Evolutionary conservation across 164 flowering plant species (phyloP), one percentile per base, ranked within the genome.

Genomic region (Tetrastigma voinierianum): DNA sequence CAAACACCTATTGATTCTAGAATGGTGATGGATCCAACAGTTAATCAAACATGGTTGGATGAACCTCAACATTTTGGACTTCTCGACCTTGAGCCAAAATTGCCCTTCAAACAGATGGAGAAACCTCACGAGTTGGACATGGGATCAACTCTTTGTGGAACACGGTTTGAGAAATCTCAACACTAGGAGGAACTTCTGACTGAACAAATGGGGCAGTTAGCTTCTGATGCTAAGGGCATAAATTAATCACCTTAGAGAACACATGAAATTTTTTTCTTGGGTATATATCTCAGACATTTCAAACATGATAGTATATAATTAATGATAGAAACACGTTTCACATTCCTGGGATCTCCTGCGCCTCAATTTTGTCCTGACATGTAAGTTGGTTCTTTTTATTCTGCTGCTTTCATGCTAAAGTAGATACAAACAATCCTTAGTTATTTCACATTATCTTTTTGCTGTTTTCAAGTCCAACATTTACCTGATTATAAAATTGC

Each of bases 131-230:
- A 70, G 23, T 17, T 48, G 56, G 77, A 25, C 25, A 53, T 2
- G 13, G 67, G 72, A 58, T 14, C 63, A 18, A 17, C 19, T n/a
- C 57, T 25, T 16, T 19, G 20, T 25, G 73, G 51, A 52, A 40
- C 47, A 67, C 17, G 21, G 19, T 44, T 53, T 52, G 74, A 80
- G 69, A 66, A 62, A 0, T 23, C 67, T 25, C 66, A 69, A 51
- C 68, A 61, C 40, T 21, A 79, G 72, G 81, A 79, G 72, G 81
- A 76, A 15, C 19, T 57, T 67, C 74, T 81, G 23, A 76, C 84
- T 46, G 71, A 76, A 61, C 67, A 72, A 67, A 75, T 81, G 80
- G 84, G 51, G 45, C 72, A 20, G 64, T 69, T 78, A 65, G 74
- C 66, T 59, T 81, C 83, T 59, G 61, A 73, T 18, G 57, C 17